phyloP scores from a whole-genome alignment of 495 filamentous ascomycete genomes.

The Elaphomyces granulatus region DNA sequence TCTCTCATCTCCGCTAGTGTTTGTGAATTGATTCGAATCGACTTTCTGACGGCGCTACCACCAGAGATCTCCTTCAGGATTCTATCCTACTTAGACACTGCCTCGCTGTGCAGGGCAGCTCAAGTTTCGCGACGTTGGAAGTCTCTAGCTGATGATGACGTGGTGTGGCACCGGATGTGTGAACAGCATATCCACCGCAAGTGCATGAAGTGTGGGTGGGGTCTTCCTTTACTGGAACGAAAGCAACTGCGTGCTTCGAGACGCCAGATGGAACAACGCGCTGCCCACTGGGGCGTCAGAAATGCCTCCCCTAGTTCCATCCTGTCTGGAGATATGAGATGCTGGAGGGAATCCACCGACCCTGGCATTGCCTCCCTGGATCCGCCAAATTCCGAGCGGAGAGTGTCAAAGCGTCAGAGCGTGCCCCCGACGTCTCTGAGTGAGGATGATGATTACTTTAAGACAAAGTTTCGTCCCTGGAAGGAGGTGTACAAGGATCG shows the following conservation, averaged over 20 bases:
- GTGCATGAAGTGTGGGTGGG: slow-evolving; percentile 95
- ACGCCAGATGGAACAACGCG: slow-evolving; percentile 64
- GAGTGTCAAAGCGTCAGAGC: slow-evolving; percentile 23
- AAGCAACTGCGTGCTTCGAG: slow-evolving; percentile 80
- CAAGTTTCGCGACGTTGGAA: slow-evolving; percentile 88
- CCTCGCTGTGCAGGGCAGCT: slow-evolving; percentile 91
- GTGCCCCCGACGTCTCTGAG: slow-evolving; percentile 12
- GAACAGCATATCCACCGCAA: slow-evolving; percentile 96
- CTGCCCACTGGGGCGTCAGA: slow-evolving; percentile 34
- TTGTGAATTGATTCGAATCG: slow-evolving; percentile 85
- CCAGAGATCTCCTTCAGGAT: slow-evolving; percentile 88
- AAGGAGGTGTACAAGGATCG: slow-evolving; percentile 86
- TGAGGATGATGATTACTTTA: slow-evolving; percentile 29
- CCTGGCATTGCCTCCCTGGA: slow-evolving; percentile 9
- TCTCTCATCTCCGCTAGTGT: slow-evolving; percentile 80
- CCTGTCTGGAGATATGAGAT: not conserved
- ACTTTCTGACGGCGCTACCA: slow-evolving; percentile 80
- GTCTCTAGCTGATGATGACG: slow-evolving; percentile 80
- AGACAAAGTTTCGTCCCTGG: slow-evolving; percentile 55
- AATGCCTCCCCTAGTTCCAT: slow-evolving; percentile 11
- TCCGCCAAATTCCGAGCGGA: slow-evolving; percentile 9
- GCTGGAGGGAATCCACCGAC: slow-evolving; percentile 6
- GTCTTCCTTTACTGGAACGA: slow-evolving; percentile 74
- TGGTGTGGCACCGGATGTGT: slow-evolving; percentile 98
- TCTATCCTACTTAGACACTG: slow-evolving; percentile 81